Evolutionary conservation across 2,329 filamentous ascomycete species (phyloP).

Genomic region (Albophoma yamanashiensis): DNA sequence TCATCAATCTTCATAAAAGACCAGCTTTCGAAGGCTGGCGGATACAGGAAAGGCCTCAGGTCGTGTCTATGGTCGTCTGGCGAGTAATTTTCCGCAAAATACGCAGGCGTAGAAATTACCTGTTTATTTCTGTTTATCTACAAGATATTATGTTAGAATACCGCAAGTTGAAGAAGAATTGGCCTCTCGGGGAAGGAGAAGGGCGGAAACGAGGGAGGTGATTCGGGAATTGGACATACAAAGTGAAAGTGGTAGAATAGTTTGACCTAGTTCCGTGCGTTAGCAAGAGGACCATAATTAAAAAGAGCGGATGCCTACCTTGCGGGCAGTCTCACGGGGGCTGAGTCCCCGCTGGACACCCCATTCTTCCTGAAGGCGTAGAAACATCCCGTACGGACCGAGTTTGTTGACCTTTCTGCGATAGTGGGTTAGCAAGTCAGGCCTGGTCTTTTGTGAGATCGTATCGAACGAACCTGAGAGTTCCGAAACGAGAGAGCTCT

Average conservation of each 20-base stretch:
- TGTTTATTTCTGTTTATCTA: too few species aligned
- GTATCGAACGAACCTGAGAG: not conserved
- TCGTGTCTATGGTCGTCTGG: not conserved
- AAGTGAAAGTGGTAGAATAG: not conserved
- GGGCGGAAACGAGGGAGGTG: too few species aligned
- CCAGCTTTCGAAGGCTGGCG: not conserved
- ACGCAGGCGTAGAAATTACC: too few species aligned
- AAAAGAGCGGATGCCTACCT: not conserved
- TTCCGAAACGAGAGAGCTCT: not conserved
- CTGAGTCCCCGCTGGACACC: not conserved
- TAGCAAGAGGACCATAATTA: not conserved
- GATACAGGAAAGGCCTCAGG: not conserved
- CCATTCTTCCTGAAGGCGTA: not conserved
- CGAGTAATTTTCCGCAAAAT: not conserved
- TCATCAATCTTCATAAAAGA: not conserved
- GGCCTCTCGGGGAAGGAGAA: too few species aligned
- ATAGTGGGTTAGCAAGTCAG: too few species aligned
- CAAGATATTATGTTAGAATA: too few species aligned
- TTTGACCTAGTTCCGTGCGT: not conserved
- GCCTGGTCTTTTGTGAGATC: too few species aligned
- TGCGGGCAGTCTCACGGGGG: not conserved
- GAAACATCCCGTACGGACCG: not conserved
- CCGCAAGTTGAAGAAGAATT: too few species aligned
- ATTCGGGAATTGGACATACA: not conserved
- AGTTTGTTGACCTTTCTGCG: not conserved